A percentile compares a stretch with the other conserved stretches of the same genome.
Conservation (phyloP, 345 rosid genomes). For the Adansonia digitata region DNA sequence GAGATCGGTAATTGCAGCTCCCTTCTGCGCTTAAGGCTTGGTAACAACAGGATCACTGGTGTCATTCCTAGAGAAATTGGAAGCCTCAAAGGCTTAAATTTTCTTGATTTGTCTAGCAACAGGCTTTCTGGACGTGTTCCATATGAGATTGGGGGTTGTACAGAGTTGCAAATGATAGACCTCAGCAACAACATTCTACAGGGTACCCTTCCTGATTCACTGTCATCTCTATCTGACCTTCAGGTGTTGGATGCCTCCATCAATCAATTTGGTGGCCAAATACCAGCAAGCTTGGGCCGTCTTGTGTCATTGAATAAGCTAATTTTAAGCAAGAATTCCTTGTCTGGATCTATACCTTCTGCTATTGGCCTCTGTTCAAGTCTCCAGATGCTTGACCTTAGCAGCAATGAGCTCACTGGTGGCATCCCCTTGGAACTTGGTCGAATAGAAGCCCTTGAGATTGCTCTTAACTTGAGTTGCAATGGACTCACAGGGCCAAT, state of each 20-base stretch:
- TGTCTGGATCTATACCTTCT: conserved; percentile 70
- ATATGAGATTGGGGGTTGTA: conserved; percentile 65
- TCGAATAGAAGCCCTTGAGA: conserved; percentile 70
- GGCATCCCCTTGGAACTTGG: conserved; percentile 68
- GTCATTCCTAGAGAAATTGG: conserved; percentile 66
- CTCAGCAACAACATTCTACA: conserved; percentile 65
- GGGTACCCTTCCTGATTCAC: conserved; percentile 57
- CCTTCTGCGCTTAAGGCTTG: conserved; percentile 69
- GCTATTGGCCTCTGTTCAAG: conserved; percentile 69
- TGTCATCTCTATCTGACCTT: conserved; percentile 59
- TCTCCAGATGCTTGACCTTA: conserved; percentile 84
- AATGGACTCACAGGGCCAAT: conserved; percentile 70
- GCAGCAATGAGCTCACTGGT: conserved; percentile 70
- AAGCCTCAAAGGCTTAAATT: conserved; percentile 52
- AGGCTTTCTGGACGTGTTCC: conserved; percentile 63
- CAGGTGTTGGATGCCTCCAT: conserved; percentile 73
- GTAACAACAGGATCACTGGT: conserved; percentile 64
- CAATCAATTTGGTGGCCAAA: conserved; percentile 52
- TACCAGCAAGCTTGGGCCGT: conserved; percentile 70
- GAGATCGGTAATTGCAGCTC: conserved; percentile 75
- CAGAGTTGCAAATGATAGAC: conserved; percentile 74
- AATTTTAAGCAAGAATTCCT: conserved; percentile 50
- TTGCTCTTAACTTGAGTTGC: conserved; percentile 82
- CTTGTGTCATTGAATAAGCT: conserved; percentile 67
- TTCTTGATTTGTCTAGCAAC: conserved; percentile 76